phyloP scores from a whole-genome alignment of 495 filamentous ascomycete species.

The Bathelium albidoporum region DNA sequence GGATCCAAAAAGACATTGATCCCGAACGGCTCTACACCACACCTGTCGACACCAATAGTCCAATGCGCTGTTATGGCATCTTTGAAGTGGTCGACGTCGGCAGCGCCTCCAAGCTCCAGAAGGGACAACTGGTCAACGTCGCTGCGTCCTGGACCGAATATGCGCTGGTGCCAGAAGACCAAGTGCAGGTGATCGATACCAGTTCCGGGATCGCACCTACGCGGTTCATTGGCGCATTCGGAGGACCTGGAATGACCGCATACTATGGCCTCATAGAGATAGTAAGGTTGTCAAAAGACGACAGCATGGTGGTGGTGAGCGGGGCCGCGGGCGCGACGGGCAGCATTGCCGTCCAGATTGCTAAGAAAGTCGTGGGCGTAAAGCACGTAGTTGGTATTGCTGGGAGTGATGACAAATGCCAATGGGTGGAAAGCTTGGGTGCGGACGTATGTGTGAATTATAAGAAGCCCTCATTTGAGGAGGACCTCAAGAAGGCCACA shows the following conservation, averaged over 20 bases:
- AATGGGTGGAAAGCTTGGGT: conserved; percentile 50
- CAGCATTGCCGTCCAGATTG: conserved; percentile 52
- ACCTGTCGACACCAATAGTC: conserved; percentile 52
- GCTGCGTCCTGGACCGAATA: conserved; percentile 43
- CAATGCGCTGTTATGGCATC: conserved; percentile 57
- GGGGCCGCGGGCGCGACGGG: conserved; percentile 60
- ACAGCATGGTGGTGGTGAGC: conserved; percentile 37
- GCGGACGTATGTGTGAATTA: conserved; percentile 62
- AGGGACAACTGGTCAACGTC: conserved; percentile 35
- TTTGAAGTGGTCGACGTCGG: conserved; percentile 43
- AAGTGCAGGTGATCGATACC: conserved; percentile 25
- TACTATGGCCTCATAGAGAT: conserved; percentile 42
- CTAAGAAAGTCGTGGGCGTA: conserved; percentile 45
- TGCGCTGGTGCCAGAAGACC: conserved; percentile 31
- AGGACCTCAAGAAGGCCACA: conserved; percentile 49
- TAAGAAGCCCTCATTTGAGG: conserved; percentile 45
- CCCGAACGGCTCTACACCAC: conserved; percentile 50
- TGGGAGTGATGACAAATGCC: conserved; percentile 55
- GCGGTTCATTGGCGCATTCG: conserved; percentile 42
- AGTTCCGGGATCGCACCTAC: conserved; percentile 26
- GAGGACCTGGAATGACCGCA: conserved; percentile 41
- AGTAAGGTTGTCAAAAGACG: conserved; percentile 26
- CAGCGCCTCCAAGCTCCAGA: conserved; percentile 24
- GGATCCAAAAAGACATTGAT: conserved; percentile 49
- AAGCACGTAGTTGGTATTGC: conserved; percentile 52